Base-by-base conservation (phyloP, 2,329 filamentous ascomycete species). In the Daldinia eschscholtzii region DNA sequence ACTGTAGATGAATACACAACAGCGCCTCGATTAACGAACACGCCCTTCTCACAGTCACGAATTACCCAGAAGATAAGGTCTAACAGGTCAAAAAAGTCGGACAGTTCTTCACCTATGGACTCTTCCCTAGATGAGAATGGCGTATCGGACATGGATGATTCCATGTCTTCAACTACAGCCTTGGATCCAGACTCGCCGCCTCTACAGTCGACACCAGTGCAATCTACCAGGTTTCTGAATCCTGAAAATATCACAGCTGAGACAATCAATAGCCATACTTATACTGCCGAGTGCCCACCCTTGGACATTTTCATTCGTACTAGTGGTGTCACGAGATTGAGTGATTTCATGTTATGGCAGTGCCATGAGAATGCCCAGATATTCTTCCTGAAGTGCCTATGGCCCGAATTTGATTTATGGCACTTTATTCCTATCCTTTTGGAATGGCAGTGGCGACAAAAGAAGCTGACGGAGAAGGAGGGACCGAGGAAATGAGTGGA, bases 301-400 rank as follows among this genome's bases (percentile, higher is more conserved):
- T 83, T 98, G 46, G 96, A 99, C 77, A 86, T 99, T 12, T 90
- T 99, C 61, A 87, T 99, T 57, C 89, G 96, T 57, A 99, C 96
- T 4, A 98, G 94, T 70, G 95, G 94, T 30, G 96, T 99, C 13
- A 92, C 94, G 80, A 88, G 96, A 56, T 84, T 99, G 66, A 98
- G 94, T 77, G 96, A 99, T 79, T 99, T 98, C 76, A 96, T 99
- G 94, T 89, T 99, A 37, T 99, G 96, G 96, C 96, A 99, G 81
- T 96, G 93, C 75, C 94, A 98, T 77, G 89, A 97, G 77, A 86
- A 95, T 71, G 98, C 96, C 0, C 92, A 97, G 67, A 92, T 99
- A 71, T 93, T 97, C 67, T 99, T 98, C 78, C 82, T 98, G 64
- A 88, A 97, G 75, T 96, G 93, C 72, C 85, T 97, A 70, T 99